Percentiles rank a stretch among this genome's conserved stretches.
These are phyloP conservation scores for Calonectria pauciramosa DNA, from an alignment of 2,329 filamentous ascomycete genomes.

Conservation along the genomic window DNA sequence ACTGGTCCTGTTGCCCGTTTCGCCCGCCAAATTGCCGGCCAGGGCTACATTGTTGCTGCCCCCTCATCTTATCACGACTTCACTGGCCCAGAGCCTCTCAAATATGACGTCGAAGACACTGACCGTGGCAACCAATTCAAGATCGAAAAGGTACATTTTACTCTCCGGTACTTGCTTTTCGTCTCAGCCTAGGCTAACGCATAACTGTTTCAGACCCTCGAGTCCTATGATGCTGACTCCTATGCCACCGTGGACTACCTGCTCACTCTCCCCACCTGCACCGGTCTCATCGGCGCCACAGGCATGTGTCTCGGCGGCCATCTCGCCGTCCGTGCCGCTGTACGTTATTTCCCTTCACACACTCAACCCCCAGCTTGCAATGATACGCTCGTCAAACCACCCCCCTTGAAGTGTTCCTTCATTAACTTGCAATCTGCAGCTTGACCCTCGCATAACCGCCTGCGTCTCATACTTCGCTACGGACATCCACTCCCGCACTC, in stretches of 20 bases:
- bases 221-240: slow-evolving; percentile 88
- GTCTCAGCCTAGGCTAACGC: background rate
- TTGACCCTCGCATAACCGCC: slow-evolving; percentile 83
- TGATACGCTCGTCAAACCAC: background rate
- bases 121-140: slow-evolving; percentile 91
- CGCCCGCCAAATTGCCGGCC: slow-evolving; percentile 89
- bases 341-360: slow-evolving; percentile 49
- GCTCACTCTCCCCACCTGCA: slow-evolving; percentile 81
- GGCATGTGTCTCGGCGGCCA: slow-evolving; percentile 97
- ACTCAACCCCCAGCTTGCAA: background rate
- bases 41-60: slow-evolving; percentile 93
- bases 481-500: slow-evolving; percentile 84
- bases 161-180: background rate
- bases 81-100: slow-evolving; percentile 83
- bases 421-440: slow-evolving; percentile 47
- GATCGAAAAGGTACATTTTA: slow-evolving; percentile 74
- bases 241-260: slow-evolving; percentile 77
- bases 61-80: slow-evolving; percentile 96
- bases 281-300: slow-evolving; percentile 81
- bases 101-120: slow-evolving; percentile 90
- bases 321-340: slow-evolving; percentile 74
- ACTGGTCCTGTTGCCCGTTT: slow-evolving; percentile 92
- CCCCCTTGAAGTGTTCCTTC: background rate
- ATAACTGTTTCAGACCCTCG: slow-evolving; percentile 70
- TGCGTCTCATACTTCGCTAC: slow-evolving; percentile 93